Base-by-base conservation (phyloP, 805 yeast species). In the Candida anglica region DNA sequence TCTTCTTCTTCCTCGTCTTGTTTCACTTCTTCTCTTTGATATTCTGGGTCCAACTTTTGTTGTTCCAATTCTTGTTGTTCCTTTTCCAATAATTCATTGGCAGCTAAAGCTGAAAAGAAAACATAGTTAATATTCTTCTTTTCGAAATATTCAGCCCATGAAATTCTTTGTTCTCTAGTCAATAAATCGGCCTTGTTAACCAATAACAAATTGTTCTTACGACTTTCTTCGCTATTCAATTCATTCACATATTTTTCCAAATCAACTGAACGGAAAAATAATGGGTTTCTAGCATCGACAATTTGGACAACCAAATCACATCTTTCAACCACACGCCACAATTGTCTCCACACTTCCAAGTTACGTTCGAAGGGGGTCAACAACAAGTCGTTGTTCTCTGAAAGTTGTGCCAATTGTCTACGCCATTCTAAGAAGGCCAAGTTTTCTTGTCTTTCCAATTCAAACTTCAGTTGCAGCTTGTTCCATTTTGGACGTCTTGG, bases 281-380 rank as follows among this genome's bases (percentile, higher is more conserved):
- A 63, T 4, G 98, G 98, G 54, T 86, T 88, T 62, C 98, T 75
- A 9, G 97, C 98, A 65, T 93, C 98, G 19, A 93, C 98, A 66
- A 93, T 93, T 58, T 93, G 98, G 5, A 93, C 97, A 25, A 93
- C 78, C 48, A 93, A 70, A 58, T 91, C 96, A 16, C 93, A 86
- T 53, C 98, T 77, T 60, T 93, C 98, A 16, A 88, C 85, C 28
- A 93, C 98, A 63, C 98, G 77, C 98, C 98, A 93, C 44, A 93
- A 68, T 63, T 93, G 98, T 55, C 93, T 80, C 98, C 98, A 93
- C 38, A 93, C 97, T 69, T 91, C 96, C 43, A 93, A 69, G 57
- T 93, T 93, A 66, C 98, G 79, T 66, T 93, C 98, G 54, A 91
- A 93, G 4, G 98, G 98, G 0, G 98, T 93, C 55, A 93, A 71